Conservation (phyloP, 441 rosid species). For the Eruca vesicaria region DNA sequence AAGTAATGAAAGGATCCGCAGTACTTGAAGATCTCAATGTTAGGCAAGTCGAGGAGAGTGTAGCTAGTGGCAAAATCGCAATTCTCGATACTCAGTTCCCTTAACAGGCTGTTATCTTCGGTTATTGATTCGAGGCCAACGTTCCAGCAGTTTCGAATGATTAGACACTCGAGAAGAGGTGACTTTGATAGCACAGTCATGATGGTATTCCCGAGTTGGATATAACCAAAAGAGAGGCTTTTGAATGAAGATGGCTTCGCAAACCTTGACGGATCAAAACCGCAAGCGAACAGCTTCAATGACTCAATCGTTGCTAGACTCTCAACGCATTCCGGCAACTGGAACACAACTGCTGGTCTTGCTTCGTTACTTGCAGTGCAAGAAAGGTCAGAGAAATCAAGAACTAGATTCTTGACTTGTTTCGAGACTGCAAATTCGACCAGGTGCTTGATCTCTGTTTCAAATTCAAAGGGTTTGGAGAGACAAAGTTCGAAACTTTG, state of each 20-base stretch:
- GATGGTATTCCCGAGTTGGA: constrained; percentile 10
- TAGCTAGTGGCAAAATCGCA: constrained; percentile 25
- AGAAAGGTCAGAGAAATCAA: constrained; percentile 40
- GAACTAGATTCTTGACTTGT: constrained; percentile 26
- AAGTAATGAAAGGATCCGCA: constrained; percentile 32
- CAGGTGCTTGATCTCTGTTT: background rate
- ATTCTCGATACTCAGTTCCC: background rate
- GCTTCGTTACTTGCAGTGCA: background rate
- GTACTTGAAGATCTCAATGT: constrained; percentile 36
- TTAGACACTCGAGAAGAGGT: constrained; percentile 40
- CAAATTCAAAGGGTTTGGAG: constrained; percentile 29
- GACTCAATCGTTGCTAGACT: constrained; percentile 11
- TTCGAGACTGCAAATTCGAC: constrained; percentile 25
- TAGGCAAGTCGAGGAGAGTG: constrained; percentile 26
- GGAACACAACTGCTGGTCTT: background rate
- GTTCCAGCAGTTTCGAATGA: constrained; percentile 41
- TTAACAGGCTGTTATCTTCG: constrained; percentile 4
- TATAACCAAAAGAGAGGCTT: constrained; percentile 41
- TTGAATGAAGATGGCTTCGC: background rate
- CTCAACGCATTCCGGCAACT: constrained; percentile 33
- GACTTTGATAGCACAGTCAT: constrained; percentile 7
- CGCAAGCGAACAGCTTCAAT: constrained; percentile 35
- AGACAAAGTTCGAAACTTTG: constrained; percentile 2
- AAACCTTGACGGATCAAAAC: constrained; percentile 2
- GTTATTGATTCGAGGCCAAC: constrained; percentile 10